Percentiles rank a stretch among this genome's conserved stretches.
Conservation (phyloP, 2,329 filamentous ascomycete genomes). For the Fusarium sp. region DNA sequence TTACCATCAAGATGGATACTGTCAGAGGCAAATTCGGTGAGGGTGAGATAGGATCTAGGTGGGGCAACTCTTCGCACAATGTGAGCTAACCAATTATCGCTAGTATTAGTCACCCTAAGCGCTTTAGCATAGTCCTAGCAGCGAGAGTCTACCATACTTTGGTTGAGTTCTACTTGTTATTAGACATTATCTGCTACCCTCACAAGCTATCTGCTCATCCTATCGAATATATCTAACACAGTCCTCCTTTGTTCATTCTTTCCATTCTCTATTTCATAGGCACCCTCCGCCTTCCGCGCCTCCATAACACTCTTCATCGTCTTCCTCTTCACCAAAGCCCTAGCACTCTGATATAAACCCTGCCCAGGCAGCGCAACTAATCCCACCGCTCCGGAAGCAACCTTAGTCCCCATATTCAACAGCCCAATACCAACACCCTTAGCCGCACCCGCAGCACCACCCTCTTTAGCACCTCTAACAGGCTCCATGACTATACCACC, state of each 20-base stretch:
- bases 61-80: neutral
- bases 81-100: neutral
- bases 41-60: too few relatives aligned
- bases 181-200: neutral
- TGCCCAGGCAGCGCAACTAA: neutral
- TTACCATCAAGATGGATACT: fast-evolving
- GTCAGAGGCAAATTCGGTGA: too few relatives aligned
- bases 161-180: neutral
- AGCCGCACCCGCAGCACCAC: conserved; percentile 8
- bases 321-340: conserved; percentile 4
- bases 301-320: neutral
- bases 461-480: neutral
- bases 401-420: conserved; percentile 4
- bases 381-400: neutral
- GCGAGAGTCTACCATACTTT: neutral
- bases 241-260: neutral
- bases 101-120: neutral
- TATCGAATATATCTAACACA: fast-evolving
- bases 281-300: neutral
- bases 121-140: too few relatives aligned
- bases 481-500: conserved; percentile 23
- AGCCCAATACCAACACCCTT: conserved; percentile 22
- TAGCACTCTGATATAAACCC: neutral
- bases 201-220: fast-evolving
- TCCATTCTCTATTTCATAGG: neutral